These are phyloP conservation scores for Magnaporthiopsis poae DNA, from an alignment of 2,329 filamentous ascomycete genomes.

Conservation along the genomic window DNA sequence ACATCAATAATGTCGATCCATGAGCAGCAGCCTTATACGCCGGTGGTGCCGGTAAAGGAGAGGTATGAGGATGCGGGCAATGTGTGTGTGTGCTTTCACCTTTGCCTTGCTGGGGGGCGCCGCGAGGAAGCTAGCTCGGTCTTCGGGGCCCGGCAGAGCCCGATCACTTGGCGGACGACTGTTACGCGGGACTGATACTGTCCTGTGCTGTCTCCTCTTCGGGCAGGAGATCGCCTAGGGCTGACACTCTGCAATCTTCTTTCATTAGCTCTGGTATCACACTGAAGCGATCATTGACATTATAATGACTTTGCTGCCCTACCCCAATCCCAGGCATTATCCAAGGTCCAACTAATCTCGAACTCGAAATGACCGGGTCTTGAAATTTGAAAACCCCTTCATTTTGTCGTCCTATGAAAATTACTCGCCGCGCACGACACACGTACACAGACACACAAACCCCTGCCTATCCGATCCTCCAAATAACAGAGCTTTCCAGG, in stretches of 20 bases:
- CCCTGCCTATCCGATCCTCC: neutral
- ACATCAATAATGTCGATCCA: no score
- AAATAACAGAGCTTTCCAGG: neutral
- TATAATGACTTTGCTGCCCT: neutral
- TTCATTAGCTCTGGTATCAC: neutral
- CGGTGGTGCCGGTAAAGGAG: no score
- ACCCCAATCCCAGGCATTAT: neutral
- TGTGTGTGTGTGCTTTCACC: no score
- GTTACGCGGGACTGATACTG: neutral
- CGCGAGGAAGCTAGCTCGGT: no score
- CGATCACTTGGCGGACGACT: no score
- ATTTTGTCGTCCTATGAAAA: neutral
- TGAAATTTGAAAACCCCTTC: neutral
- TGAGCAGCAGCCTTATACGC: no score
- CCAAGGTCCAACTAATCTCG: neutral
- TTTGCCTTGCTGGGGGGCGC: no score
- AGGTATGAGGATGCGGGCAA: no score
- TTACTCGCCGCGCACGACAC: neutral
- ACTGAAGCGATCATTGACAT: neutral
- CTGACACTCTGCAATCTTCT: neutral
- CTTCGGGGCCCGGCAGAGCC: no score
- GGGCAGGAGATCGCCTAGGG: neutral
- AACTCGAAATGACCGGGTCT: neutral
- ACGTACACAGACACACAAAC: neutral
- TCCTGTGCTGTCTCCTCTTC: neutral